Evolutionary conservation across 352 stramenopile genomes (phyloP).

Genomic region (Globisporangium acanthophoron): DNA sequence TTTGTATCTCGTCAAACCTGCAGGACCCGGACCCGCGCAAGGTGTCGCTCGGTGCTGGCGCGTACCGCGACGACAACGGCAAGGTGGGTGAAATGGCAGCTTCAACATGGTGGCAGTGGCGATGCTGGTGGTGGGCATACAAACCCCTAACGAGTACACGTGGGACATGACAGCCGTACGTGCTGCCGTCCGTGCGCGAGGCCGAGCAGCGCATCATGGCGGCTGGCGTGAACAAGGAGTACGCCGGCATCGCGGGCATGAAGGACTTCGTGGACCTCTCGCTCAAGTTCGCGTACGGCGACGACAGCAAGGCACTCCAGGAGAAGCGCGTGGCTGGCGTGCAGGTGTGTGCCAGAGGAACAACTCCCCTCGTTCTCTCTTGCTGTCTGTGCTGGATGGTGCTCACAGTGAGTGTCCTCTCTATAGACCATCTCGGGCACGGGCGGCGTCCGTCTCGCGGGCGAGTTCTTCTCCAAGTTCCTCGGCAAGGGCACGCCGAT

Average conservation of each 20-base stretch:
- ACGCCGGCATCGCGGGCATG: slow-evolving; percentile 95
- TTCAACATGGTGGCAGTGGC: slow-evolving; percentile 3
- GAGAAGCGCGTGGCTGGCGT: slow-evolving; percentile 92
- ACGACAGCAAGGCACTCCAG: slow-evolving; percentile 88
- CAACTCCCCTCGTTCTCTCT: not conserved
- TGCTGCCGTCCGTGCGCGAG: slow-evolving; percentile 95
- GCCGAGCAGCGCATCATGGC: slow-evolving; percentile 94
- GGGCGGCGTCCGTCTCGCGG: slow-evolving; percentile 94
- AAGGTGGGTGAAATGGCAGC: slow-evolving; percentile 34
- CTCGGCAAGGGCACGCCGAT: slow-evolving; percentile 86
- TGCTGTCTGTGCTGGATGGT: not conserved
- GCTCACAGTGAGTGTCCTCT: not conserved
- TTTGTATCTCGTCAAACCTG: not conserved
- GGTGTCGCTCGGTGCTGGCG: slow-evolving; percentile 97
- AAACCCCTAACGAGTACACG: too few relatives aligned
- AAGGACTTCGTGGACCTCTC: slow-evolving; percentile 95
- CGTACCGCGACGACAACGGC: slow-evolving; percentile 94
- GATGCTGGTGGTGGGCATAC: not conserved
- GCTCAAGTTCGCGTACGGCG: slow-evolving; percentile 96
- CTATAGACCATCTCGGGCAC: slow-evolving; percentile 97
- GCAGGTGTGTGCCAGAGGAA: slow-evolving; percentile 39
- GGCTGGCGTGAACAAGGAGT: slow-evolving; percentile 96
- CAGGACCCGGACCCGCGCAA: slow-evolving; percentile 92
- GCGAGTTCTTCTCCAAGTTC: slow-evolving; percentile 93
- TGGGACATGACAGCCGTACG: slow-evolving; percentile 76